phyloP scores from a whole-genome alignment of 352 stramenopile species.

The Globisporangium orthogonon region DNA sequence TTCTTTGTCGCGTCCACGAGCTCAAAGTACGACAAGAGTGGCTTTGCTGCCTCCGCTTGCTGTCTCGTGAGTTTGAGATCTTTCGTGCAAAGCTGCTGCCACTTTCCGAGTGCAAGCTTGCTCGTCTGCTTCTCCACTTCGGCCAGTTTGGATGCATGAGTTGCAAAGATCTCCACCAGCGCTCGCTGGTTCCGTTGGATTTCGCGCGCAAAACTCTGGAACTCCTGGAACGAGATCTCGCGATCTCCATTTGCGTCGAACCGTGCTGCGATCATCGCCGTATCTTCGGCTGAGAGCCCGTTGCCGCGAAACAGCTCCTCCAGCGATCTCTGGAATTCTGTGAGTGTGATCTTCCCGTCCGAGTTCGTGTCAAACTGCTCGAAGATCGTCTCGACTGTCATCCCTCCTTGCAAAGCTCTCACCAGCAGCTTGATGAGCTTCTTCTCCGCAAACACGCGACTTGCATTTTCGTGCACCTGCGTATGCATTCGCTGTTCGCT shows the following conservation, averaged over 20 bases:
- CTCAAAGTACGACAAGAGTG: constrained; percentile 22
- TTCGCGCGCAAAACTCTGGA: constrained; percentile 45
- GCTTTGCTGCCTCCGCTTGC: constrained; percentile 15
- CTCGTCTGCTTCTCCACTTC: constrained; percentile 3
- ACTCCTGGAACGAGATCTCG: constrained; percentile 44
- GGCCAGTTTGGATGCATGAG: constrained; percentile 17
- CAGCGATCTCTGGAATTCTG: constrained; percentile 52
- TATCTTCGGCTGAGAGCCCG: constrained; percentile 31
- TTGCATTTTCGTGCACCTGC: constrained; percentile 14
- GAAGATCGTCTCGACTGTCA: constrained; percentile 61
- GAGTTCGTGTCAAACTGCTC: constrained; percentile 64
- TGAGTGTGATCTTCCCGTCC: constrained; percentile 45
- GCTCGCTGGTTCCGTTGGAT: constrained; percentile 27
- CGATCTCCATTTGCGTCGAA: constrained; percentile 62
- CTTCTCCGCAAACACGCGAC: constrained; percentile 23
- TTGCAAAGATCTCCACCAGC: constrained; percentile 18
- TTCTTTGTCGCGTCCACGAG: constrained; percentile 21
- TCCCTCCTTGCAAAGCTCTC: constrained; percentile 34
- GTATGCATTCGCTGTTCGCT: constrained; percentile 10
- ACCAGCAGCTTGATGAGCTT: constrained; percentile 63
- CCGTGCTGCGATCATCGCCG: constrained; percentile 24
- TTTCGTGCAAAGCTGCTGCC: constrained; percentile 24
- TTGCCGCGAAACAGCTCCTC: constrained; percentile 39
- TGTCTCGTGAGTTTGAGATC: constrained; percentile 21
- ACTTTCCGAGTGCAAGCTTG: constrained; percentile 18